phyloP scores from a whole-genome alignment of 2,329 filamentous ascomycete species.

The Elsinoe australis region DNA sequence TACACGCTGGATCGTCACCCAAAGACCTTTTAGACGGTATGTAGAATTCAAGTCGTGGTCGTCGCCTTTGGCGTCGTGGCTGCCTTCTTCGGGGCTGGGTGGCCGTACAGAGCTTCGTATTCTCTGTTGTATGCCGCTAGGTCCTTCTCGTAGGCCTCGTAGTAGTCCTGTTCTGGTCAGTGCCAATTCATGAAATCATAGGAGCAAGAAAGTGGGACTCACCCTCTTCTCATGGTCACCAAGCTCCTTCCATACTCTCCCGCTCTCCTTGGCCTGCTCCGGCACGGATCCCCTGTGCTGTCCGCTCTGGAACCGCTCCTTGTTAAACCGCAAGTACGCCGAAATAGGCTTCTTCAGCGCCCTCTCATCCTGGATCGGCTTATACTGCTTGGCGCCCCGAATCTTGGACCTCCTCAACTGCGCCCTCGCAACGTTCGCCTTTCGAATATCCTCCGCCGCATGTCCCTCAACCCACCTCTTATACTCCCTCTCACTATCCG shows the following conservation, averaged over 20 bases:
- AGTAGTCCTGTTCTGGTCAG: conserved; percentile 12
- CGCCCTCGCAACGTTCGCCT: conserved; percentile 52
- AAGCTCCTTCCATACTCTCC: conserved; percentile 44
- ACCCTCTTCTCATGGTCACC: conserved; percentile 44
- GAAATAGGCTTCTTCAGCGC: conserved; percentile 38
- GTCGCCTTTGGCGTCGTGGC: not conserved
- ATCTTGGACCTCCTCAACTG: conserved; percentile 25
- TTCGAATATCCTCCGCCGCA: conserved; percentile 49
- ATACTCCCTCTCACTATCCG: conserved; percentile 35
- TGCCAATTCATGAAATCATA: not conserved
- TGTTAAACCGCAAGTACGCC: conserved; percentile 39
- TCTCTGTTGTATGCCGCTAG: conserved; percentile 1
- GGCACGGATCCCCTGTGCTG: conserved; percentile 40
- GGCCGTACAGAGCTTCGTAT: conserved; percentile 9
- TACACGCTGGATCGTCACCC: conserved; percentile 8
- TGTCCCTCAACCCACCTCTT: conserved; percentile 49
- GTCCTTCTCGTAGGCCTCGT: not conserved
- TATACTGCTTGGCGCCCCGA: conserved; percentile 19
- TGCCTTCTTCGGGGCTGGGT: not conserved
- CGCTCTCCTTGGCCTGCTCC: conserved; percentile 38
- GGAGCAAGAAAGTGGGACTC: conserved; percentile 18
- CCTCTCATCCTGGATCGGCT: conserved; percentile 48
- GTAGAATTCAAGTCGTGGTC: not conserved
- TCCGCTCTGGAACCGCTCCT: conserved; percentile 39
- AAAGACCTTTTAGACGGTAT: not conserved